phyloP scores from a whole-genome alignment of 495 filamentous ascomycete genomes.

The Xylaria curta region DNA sequence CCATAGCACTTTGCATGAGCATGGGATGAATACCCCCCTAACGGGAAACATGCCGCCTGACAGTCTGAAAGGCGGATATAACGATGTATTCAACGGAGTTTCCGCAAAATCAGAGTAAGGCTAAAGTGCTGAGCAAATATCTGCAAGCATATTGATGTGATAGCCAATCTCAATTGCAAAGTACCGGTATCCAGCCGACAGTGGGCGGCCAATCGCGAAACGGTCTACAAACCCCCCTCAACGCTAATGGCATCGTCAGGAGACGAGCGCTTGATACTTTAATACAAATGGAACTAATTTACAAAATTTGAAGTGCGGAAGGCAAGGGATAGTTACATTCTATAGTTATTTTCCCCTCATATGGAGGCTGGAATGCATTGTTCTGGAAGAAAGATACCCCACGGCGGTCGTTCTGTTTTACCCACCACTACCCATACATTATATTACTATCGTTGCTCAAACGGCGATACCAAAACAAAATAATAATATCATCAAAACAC shows the following conservation, averaged over 20 bases:
- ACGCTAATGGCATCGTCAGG: not conserved
- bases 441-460: constrained; percentile 6
- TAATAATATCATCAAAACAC: constrained; percentile 9
- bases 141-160: constrained; percentile 18
- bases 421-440: constrained; percentile 11
- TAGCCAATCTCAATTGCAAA: constrained; percentile 4
- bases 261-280: constrained; percentile 11
- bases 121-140: not conserved
- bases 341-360: constrained; percentile 15
- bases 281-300: constrained; percentile 20
- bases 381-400: constrained; percentile 30
- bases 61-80: constrained; percentile 36
- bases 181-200: constrained; percentile 7
- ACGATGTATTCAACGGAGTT: constrained; percentile 23
- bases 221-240: constrained; percentile 10
- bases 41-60: constrained; percentile 42
- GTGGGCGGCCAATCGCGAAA: constrained; percentile 19
- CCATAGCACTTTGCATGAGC: constrained; percentile 39
- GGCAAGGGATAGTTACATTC: constrained; percentile 8
- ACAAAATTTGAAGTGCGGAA: constrained; percentile 15
- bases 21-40: constrained; percentile 37
- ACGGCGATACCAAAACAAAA: constrained; percentile 19
- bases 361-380: constrained; percentile 25
- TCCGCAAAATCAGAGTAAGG: constrained; percentile 25
- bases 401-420: constrained; percentile 29